These are phyloP conservation scores for Aureobasidium musti DNA, from an alignment of 2,329 filamentous ascomycete genomes.

Conservation along the genomic window DNA sequence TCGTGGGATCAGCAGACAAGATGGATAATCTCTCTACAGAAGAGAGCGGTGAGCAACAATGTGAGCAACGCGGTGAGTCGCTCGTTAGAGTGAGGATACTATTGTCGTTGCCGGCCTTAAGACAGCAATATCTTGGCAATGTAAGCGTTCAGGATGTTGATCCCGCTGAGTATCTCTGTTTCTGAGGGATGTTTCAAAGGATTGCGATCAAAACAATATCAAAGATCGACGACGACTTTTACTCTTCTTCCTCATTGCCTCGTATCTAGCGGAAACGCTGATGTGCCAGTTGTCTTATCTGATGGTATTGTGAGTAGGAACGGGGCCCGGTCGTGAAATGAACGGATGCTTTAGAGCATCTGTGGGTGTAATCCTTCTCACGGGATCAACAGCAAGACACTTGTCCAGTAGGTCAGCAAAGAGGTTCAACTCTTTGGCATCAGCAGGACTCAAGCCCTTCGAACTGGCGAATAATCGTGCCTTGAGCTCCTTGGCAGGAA, in stretches of 20 bases:
- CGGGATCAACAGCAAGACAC: slow-evolving; percentile 85
- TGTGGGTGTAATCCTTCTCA: slow-evolving; percentile 82
- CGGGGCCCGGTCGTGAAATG: slow-evolving; percentile 56
- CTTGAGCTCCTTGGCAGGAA: slow-evolving; percentile 67
- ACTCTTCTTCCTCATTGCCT: slow-evolving; percentile 5
- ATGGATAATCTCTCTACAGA: background rate
- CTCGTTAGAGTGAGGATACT: background rate
- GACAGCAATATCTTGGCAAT: slow-evolving; percentile 28
- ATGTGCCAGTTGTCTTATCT: slow-evolving; percentile 4
- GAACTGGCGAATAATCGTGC: slow-evolving; percentile 69
- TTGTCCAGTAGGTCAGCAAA: slow-evolving; percentile 88
- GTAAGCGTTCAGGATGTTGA: slow-evolving; percentile 24
- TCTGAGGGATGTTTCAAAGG: background rate
- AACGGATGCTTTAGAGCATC: slow-evolving; percentile 91
- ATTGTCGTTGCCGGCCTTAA: slow-evolving; percentile 17
- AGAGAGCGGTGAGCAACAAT: background rate
- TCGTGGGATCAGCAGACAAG: background rate
- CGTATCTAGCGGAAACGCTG: background rate
- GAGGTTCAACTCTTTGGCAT: slow-evolving; percentile 73
- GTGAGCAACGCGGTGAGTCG: slow-evolving; percentile 1
- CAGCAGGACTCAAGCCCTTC: slow-evolving; percentile 70
- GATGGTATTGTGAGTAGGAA: slow-evolving; percentile 15
- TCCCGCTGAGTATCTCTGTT: slow-evolving; percentile 1
- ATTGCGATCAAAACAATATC: slow-evolving; percentile 4
- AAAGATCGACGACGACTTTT: background rate